Percentiles rank a stretch among this genome's conserved stretches.
Conservation (phyloP, 805 yeast species). For the Babjeviella inositovora region DNA sequence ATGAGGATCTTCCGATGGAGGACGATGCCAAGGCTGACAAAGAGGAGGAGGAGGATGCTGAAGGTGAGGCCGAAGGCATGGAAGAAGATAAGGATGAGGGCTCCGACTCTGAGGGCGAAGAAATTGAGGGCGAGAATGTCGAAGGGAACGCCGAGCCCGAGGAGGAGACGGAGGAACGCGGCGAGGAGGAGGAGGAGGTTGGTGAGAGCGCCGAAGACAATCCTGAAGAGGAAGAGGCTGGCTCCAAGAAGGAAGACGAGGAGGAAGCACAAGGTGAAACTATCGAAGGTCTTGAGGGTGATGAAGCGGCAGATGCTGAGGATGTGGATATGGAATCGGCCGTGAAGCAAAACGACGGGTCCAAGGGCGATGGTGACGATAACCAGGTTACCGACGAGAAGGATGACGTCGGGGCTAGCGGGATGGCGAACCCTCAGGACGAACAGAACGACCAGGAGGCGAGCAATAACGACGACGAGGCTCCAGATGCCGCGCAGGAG, state of each 20-base stretch:
- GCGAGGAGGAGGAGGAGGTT: slow-evolving; percentile 10
- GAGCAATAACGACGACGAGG: slow-evolving; percentile 25
- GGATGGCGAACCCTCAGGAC: slow-evolving; percentile 29
- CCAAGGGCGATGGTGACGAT: slow-evolving; percentile 49
- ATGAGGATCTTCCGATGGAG: slow-evolving; percentile 10
- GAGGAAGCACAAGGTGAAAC: slow-evolving; percentile 28
- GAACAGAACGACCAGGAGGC: slow-evolving; percentile 19
- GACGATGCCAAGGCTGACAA: slow-evolving; percentile 6
- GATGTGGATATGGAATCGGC: slow-evolving; percentile 41
- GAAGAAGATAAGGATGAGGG: slow-evolving; percentile 9
- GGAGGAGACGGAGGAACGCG: slow-evolving; percentile 13
- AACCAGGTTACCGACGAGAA: slow-evolving; percentile 37
- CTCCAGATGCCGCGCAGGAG: slow-evolving; percentile 56
- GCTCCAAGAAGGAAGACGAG: slow-evolving; percentile 13
- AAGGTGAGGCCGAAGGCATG: slow-evolving; percentile 8
- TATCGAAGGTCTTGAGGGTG: slow-evolving; percentile 31
- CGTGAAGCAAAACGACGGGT: slow-evolving; percentile 41
- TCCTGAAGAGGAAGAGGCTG: slow-evolving; percentile 21
- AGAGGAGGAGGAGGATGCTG: slow-evolving; percentile 6
- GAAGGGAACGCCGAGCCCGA: slow-evolving; percentile 12
- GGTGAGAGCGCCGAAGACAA: slow-evolving; percentile 17
- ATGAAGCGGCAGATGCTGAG: slow-evolving; percentile 19
- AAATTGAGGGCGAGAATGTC: slow-evolving; percentile 13
- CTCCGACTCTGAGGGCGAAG: slow-evolving; percentile 9
- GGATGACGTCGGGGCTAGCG: slow-evolving; percentile 55